phyloP scores from a whole-genome alignment of 2,329 filamentous ascomycete species.

The Phialemoniopsis sp. region DNA sequence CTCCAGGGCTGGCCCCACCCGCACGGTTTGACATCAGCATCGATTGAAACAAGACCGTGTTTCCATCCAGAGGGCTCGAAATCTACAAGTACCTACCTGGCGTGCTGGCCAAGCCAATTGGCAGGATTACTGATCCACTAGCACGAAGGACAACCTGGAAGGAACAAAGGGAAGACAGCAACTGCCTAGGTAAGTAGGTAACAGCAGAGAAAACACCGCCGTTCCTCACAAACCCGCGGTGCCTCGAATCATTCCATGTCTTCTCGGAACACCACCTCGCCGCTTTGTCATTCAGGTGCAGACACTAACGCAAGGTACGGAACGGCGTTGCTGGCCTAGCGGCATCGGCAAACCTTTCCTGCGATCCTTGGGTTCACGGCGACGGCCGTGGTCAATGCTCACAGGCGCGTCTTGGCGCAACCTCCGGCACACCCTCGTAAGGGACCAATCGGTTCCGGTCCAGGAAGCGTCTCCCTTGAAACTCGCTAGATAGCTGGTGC shows the following conservation, averaged over 20 bases:
- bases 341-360: no score
- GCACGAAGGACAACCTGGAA: no score
- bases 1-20: no score
- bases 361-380: slow-evolving; percentile 7
- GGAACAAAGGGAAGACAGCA: no score
- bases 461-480: slow-evolving; percentile 38
- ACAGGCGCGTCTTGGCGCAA: slow-evolving; percentile 8
- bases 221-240: no score
- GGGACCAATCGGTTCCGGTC: slow-evolving; percentile 23
- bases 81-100: no score
- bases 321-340: neutral
- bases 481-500: slow-evolving; percentile 44
- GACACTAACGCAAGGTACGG: no score
- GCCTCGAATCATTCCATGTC: no score
- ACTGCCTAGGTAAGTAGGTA: no score
- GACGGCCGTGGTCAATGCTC: slow-evolving; percentile 12
- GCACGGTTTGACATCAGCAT: slow-evolving; percentile 24
- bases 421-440: slow-evolving; percentile 4
- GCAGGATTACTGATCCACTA: no score
- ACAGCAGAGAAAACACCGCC: no score
- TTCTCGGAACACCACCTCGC: no score
- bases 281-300: slow-evolving; percentile 1
- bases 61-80: slow-evolving; percentile 14
- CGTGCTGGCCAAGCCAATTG: slow-evolving; percentile 2
- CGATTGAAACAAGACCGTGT: slow-evolving; percentile 28